Percentiles rank a stretch among this genome's conserved stretches.
Conservation (phyloP, 2,329 filamentous ascomycete genomes). For the Nigrograna mackinnonii region DNA sequence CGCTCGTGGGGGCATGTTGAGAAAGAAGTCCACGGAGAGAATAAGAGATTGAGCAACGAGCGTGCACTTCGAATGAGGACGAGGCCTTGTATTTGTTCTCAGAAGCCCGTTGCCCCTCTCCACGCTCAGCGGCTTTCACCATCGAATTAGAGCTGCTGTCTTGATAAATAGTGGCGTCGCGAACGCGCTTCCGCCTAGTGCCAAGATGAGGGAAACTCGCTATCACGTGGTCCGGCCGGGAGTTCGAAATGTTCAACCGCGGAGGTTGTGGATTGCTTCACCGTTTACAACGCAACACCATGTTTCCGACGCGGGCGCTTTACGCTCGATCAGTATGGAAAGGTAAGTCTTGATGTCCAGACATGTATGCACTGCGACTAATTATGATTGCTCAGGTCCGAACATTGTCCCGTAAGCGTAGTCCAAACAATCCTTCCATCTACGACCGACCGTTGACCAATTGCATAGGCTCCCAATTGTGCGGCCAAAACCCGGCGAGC, state of each 20-base stretch:
- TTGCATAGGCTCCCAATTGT: constrained; percentile 64
- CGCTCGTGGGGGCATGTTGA: too few relatives aligned
- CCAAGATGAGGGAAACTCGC: too few relatives aligned
- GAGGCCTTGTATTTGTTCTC: too few relatives aligned
- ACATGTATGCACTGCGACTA: constrained; percentile 20
- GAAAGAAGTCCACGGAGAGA: too few relatives aligned
- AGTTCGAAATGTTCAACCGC: constrained; percentile 19
- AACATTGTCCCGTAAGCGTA: constrained; percentile 70
- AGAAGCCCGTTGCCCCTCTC: too few relatives aligned
- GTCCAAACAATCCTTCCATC: constrained; percentile 5
- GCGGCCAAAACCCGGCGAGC: constrained; percentile 62
- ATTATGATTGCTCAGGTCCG: constrained; percentile 55
- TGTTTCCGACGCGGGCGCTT: constrained; percentile 69
- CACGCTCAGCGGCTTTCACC: too few relatives aligned
- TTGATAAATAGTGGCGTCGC: too few relatives aligned
- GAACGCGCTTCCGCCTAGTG: constrained; percentile 34
- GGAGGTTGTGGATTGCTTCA: too few relatives aligned
- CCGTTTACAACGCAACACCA: constrained; percentile 44
- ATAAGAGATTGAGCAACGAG: too few relatives aligned
- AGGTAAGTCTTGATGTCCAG: constrained; percentile 60
- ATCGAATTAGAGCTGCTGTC: too few relatives aligned
- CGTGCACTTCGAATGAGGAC: too few relatives aligned
- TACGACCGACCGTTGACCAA: constrained; percentile 28
- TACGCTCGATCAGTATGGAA: constrained; percentile 83
- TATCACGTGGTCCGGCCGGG: constrained; percentile 24